Conservation (phyloP, 2,329 filamentous ascomycete genomes). For the Phoma herbarum region DNA sequence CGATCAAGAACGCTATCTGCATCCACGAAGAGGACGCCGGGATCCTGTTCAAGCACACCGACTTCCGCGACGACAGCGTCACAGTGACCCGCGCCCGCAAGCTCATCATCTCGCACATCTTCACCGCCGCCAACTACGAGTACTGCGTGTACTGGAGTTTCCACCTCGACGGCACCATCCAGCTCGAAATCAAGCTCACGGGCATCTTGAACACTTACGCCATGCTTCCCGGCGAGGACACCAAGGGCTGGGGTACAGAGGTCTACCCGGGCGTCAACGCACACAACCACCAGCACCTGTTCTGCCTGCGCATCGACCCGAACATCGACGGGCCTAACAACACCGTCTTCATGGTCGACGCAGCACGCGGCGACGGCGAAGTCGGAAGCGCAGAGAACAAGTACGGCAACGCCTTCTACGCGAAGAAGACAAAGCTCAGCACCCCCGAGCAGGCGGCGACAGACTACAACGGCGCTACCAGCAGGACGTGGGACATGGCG, state of each 20-base stretch:
- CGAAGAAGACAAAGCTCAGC: conserved; percentile 80
- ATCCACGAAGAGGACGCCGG: conserved; percentile 94
- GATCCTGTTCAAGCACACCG: conserved; percentile 92
- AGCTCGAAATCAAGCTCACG: conserved; percentile 88
- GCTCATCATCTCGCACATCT: conserved; percentile 87
- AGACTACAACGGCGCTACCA: conserved; percentile 82
- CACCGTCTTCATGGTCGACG: conserved; percentile 85
- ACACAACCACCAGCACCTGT: conserved; percentile 95
- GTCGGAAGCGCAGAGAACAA: conserved; percentile 84
- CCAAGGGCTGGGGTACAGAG: conserved; percentile 87
- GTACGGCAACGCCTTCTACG: conserved; percentile 91
- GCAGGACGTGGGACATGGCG: conserved; percentile 88
- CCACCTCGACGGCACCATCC: conserved; percentile 90
- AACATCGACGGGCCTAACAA: conserved; percentile 88
- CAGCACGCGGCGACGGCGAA: conserved; percentile 72
- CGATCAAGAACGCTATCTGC: conserved; percentile 93
- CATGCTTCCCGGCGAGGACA: conserved; percentile 81
- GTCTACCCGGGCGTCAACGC: conserved; percentile 92
- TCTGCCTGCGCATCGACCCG: conserved; percentile 87
- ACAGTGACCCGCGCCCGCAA: conserved; percentile 88
- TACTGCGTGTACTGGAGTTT: conserved; percentile 91
- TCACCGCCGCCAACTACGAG: conserved; percentile 96
- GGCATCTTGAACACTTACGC: conserved; percentile 93
- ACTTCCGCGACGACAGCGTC: conserved; percentile 88
- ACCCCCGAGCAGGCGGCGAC: conserved; percentile 74